Evolutionary conservation across 2,329 filamentous ascomycete genomes (phyloP), one percentile per base, ranked within the genome.

Genomic region (Stachybotrys elegans): DNA sequence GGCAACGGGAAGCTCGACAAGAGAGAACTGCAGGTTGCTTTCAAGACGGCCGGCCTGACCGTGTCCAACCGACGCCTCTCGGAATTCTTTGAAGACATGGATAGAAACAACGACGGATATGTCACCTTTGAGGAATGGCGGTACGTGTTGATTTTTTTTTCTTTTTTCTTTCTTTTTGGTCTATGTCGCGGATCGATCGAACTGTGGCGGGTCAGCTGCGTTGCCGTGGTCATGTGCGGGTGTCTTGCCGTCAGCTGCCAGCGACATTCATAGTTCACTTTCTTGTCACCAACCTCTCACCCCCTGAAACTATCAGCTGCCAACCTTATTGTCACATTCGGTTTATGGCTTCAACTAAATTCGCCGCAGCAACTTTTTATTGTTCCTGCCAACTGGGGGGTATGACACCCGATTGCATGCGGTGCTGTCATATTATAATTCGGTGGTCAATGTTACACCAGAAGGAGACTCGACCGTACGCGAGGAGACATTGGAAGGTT

Each of bases 41-140:
- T 96, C 60, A 73, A 83, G 48, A 78, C 75, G 42, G 86, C 88
- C 31, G 91, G 91, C 25, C 74, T 98, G 41, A 77, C 81, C 8
- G 84, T 97, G 12, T 86, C 90, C 19, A 82, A 75, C 53, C 79
- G 83, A 43, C 86, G 89, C 58, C 71, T 98, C 37, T 79, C 88
- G 51, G 79, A 83, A 50, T 97, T 98, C 70, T 96, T 98, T 61
- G 71, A 79, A 51, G 86, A 95, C 61, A 86, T 98, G 56, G 93
- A 98, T 63, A 77, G 80, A 60, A 92, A 98, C 68, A 79, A 84
- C 54, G 91, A 98, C 63, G 90, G 90, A 39, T 81, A 72, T 51
- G 95, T 97, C 55, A 90, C 78, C 50, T 97, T 95, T 67, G 83
- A 89, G 53, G 93, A 98, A 76, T 97, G 93, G 93, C 84, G 92